phyloP scores from a whole-genome alignment of 2,329 filamentous ascomycete species.

The Fusarium tjaetaba region DNA sequence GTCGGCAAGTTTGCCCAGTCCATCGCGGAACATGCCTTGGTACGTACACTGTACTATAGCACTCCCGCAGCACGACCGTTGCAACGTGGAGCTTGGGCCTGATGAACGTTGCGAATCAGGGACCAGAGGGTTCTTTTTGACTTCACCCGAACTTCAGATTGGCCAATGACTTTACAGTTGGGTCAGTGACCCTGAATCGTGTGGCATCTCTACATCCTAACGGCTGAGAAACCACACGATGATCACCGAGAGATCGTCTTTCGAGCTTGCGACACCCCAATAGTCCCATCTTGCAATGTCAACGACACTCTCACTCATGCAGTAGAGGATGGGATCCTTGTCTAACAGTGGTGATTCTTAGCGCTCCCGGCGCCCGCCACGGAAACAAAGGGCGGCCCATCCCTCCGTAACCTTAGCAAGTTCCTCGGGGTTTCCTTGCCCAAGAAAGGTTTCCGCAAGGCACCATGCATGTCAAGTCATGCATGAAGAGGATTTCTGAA shows the following conservation, averaged over 20 bases:
- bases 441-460: constrained; percentile 18
- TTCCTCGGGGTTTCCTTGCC: constrained; percentile 29
- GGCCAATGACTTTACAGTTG: constrained; percentile 15
- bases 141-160: constrained; percentile 30
- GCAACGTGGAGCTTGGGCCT: constrained; percentile 27
- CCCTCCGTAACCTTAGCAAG: constrained; percentile 16
- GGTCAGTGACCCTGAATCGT: constrained; percentile 35
- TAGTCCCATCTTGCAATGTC: constrained; percentile 9
- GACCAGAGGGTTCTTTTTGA: constrained; percentile 27
- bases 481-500: constrained; percentile 29
- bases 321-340: constrained; percentile 24
- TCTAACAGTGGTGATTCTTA: constrained; percentile 30
- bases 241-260: not conserved
- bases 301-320: constrained; percentile 16
- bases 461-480: constrained; percentile 39
- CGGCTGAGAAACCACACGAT: constrained; percentile 1
- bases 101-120: constrained; percentile 30
- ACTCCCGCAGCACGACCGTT: constrained; percentile 35
- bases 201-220: constrained; percentile 16
- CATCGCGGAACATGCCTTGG: constrained; percentile 22
- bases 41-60: constrained; percentile 3
- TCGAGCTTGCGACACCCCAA: not conserved
- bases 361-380: constrained; percentile 27
- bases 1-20: constrained; percentile 19
- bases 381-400: constrained; percentile 30